Evolutionary conservation across 495 filamentous ascomycete genomes (phyloP).

Genomic region (Daldinia loculata): DNA sequence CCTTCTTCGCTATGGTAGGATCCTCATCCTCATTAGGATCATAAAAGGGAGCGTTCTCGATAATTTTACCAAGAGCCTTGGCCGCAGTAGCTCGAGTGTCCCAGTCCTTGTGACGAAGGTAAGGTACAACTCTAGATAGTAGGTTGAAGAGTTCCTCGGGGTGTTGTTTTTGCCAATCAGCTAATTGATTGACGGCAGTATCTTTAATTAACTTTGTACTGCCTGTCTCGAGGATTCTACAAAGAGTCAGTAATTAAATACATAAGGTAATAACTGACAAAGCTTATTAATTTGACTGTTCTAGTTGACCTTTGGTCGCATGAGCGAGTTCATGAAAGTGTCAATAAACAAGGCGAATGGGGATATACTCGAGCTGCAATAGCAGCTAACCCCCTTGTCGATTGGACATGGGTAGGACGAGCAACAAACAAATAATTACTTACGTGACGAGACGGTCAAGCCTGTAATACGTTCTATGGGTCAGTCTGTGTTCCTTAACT

Average conservation of each 20-base stretch:
- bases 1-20: constrained; percentile 56
- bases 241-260: constrained; percentile 41
- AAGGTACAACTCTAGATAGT: constrained; percentile 93
- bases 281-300: background rate
- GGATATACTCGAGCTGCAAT: background rate
- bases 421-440: constrained; percentile 53
- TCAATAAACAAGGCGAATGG: background rate
- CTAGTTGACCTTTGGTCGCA: background rate
- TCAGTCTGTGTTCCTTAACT: constrained; percentile 28
- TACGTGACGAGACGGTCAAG: constrained; percentile 94
- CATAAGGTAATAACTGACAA: background rate
- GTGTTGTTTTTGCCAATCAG: constrained; percentile 96
- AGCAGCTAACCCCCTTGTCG: background rate
- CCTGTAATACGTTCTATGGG: constrained; percentile 54
- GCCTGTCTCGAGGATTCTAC: constrained; percentile 91
- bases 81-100: constrained; percentile 91
- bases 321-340: background rate
- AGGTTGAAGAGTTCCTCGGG: constrained; percentile 97
- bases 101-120: constrained; percentile 92
- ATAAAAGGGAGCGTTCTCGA: constrained; percentile 84
- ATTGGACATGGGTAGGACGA: background rate
- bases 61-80: constrained; percentile 90
- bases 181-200: constrained; percentile 94
- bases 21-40: constrained; percentile 79
- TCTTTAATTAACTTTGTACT: constrained; percentile 94